Conservation (phyloP, 208 protist species). For the Acanthamoeba triangularis region DNA sequence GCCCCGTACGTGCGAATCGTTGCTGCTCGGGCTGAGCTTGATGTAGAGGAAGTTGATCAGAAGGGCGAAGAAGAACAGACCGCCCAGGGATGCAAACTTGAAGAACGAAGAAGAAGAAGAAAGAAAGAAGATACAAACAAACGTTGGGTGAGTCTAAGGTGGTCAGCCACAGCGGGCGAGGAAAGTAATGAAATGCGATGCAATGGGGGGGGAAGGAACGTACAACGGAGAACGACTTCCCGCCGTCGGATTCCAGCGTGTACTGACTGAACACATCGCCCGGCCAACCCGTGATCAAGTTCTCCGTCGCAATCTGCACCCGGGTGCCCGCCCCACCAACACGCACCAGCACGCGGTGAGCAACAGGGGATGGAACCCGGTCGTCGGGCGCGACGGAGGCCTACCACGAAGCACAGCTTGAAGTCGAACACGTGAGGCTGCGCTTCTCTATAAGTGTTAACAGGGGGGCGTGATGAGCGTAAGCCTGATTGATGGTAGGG, state of each 20-base stretch:
- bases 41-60: constrained; percentile 62
- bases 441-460: no score
- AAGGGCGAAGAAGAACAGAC: constrained; percentile 58
- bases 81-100: constrained; percentile 25
- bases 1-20: not conserved
- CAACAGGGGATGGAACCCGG: not conserved
- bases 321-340: not conserved
- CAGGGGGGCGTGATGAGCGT: no score
- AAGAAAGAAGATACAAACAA: not conserved
- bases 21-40: constrained; percentile 15
- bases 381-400: not conserved
- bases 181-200: no score
- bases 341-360: not conserved
- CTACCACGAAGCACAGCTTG: constrained; percentile 12
- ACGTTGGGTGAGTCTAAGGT: no score
- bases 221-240: constrained; percentile 5
- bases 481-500: no score
- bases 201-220: no score
- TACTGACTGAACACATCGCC: constrained; percentile 41
- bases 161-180: no score
- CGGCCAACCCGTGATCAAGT: constrained; percentile 38
- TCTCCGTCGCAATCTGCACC: not conserved
- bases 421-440: constrained; percentile 1
- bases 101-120: not conserved
- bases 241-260: not conserved